Base-by-base conservation (phyloP, 2,329 filamentous ascomycete species). In the Hortaea werneckii region DNA sequence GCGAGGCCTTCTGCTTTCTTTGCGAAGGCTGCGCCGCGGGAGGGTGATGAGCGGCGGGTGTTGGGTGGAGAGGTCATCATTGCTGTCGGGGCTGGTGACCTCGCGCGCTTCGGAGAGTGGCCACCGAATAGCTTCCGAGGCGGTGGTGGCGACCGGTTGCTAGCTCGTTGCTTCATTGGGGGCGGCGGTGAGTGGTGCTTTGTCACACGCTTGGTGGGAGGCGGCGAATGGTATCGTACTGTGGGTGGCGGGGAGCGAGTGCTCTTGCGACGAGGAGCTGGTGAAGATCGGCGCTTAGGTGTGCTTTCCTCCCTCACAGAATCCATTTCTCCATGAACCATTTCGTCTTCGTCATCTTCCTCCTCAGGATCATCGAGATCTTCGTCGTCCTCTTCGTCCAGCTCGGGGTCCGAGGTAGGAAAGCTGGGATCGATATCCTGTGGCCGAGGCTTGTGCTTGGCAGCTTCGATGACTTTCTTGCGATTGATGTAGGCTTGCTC, bases 371-470 rank as follows among this genome's bases (percentile, higher is more conserved):
- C 57, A 64, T 79, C 65, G 65, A 80, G 68, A 60, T 81, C 64
- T 65, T 77, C 74, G 44, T 86, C 81, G 37, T 86, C 80, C 34
- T 87, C 85, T 40, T 86, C 85, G 28, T 90, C 83, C 54, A 75
- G 81, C 55, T 98, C 92, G 0, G 84, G 85, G 56, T 96, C 92
- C 0, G 89, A 95, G 0, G 88, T 89, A 0, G 92, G 92, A 64
- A 98, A 98, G 60, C 89, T 95, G 1, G 92, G 92, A 60, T 98
- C 92, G 49, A 95, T 94, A 57, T 96, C 92, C 62, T 96, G 92
- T n/a, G 92, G 90, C 29, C 90, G 87, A 29, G 79, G 64, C 51
- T 84, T 81, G 50, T 89, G 83, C 68, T 89, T 95, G 54, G 83
- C 82, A 40, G 82, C 82, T 56, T 88, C 83, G 54, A 85, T 82